phyloP scores from a whole-genome alignment of 1,284 basidiomycete genomes.

The Irpex sp. region DNA sequence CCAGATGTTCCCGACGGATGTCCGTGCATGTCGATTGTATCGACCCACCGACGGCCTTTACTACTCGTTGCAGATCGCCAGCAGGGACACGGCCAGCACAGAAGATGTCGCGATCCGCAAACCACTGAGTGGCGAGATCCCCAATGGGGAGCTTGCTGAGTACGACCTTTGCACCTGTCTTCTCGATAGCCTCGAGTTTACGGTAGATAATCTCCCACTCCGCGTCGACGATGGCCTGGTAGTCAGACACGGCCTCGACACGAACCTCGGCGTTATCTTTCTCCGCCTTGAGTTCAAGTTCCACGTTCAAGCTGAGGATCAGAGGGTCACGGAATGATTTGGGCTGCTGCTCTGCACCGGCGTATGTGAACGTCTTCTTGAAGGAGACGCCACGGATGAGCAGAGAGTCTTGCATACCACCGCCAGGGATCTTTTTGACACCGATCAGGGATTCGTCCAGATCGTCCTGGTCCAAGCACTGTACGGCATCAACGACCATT shows the following conservation, averaged over 20 bases:
- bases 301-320: conserved; percentile 94
- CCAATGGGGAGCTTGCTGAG: conserved; percentile 98
- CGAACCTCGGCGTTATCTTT: conserved; percentile 99
- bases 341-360: conserved; percentile 93
- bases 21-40: conserved; percentile 96
- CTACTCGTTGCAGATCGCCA: conserved; percentile 91
- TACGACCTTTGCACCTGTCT: conserved; percentile 96
- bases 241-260: conserved; percentile 94
- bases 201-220: conserved; percentile 99
- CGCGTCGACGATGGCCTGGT: conserved; percentile 98
- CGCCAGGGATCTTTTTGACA: conserved; percentile 98
- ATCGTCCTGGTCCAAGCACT: conserved; percentile 89
- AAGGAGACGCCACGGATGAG: conserved; percentile 92
- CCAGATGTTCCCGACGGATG: conserved; percentile 87
- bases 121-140: conserved; percentile 98
- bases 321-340: conserved; percentile 90
- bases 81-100: conserved; percentile 95
- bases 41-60: conserved; percentile 93
- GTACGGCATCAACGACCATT: conserved; percentile 98
- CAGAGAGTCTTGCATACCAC: conserved; percentile 96
- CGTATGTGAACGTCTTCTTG: conserved; percentile 99
- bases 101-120: conserved; percentile 98
- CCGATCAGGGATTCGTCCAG: conserved; percentile 97
- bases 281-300: conserved; percentile 98
- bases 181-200: conserved; percentile 95